These are phyloP conservation scores for Sequoia sempervirens DNA, from an alignment of 75 land plant species.

Conservation along the genomic window DNA sequence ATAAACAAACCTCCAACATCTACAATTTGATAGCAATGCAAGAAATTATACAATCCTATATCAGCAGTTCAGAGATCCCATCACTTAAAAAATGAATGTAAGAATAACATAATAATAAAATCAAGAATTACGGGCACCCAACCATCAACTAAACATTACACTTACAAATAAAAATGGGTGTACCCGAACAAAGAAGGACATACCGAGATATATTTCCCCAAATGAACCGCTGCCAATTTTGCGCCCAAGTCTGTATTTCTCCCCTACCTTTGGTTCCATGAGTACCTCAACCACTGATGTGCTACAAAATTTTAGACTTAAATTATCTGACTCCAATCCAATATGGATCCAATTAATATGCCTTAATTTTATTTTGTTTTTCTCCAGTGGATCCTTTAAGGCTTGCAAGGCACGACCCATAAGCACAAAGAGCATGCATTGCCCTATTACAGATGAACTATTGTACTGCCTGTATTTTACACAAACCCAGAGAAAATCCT, in stretches of 20 bases:
- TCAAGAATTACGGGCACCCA: background rate
- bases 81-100: background rate
- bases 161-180: background rate
- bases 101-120: background rate
- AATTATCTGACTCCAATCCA: slow-evolving; percentile 1
- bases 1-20: background rate
- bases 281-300: background rate
- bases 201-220: slow-evolving; percentile 33
- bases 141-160: background rate
- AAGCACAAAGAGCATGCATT: background rate
- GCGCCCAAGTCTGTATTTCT: slow-evolving; percentile 28
- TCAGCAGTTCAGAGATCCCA: background rate
- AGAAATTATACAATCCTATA: background rate
- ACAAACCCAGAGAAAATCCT: background rate
- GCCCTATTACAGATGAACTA: background rate
- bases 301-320: background rate
- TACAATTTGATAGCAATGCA: background rate
- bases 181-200: background rate
- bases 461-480: background rate
- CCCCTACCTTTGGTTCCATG: slow-evolving; percentile 29
- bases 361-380: background rate
- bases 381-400: background rate
- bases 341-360: background rate
- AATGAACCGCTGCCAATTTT: slow-evolving; percentile 41
- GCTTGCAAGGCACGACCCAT: background rate